Percentiles rank a stretch among this genome's conserved stretches.
Conservation (phyloP, 208 protist species). For the Leishmania aethiopica region DNA sequence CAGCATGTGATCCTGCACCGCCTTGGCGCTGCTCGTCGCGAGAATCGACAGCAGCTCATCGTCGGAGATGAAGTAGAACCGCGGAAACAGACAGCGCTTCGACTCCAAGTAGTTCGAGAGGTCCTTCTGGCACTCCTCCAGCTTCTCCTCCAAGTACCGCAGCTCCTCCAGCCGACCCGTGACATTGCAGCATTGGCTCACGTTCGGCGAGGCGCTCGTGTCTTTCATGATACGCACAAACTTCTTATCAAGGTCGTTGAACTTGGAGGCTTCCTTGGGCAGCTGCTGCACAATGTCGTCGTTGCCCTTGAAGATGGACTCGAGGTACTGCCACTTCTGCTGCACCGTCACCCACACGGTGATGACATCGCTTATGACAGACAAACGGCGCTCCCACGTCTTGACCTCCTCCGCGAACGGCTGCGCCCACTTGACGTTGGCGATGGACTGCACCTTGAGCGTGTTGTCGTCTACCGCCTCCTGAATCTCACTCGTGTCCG, state of each 20-base stretch:
- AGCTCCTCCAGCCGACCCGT: constrained; percentile 94
- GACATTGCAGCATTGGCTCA: constrained; percentile 93
- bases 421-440: constrained; percentile 96
- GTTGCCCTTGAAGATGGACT: constrained; percentile 98
- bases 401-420: constrained; percentile 96
- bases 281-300: constrained; percentile 99
- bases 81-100: constrained; percentile 97
- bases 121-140: constrained; percentile 98
- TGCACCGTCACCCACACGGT: constrained; percentile 98
- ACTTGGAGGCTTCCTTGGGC: constrained; percentile 97
- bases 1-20: constrained; percentile 98
- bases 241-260: constrained; percentile 97
- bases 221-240: constrained; percentile 98
- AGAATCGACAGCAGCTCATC: constrained; percentile 99
- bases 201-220: constrained; percentile 91
- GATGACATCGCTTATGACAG: constrained; percentile 96
- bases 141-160: constrained; percentile 88
- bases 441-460: constrained; percentile 97
- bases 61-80: constrained; percentile 99
- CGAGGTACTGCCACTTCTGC: constrained; percentile 99
- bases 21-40: constrained; percentile 92
- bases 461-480: constrained; percentile 98
- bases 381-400: constrained; percentile 96
- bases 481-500: constrained; percentile 95
- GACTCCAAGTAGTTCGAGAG: constrained; percentile 98